Evolutionary conservation across 2,329 filamentous ascomycete genomes (phyloP).

Genomic region (Calonectria hawksworthii): DNA sequence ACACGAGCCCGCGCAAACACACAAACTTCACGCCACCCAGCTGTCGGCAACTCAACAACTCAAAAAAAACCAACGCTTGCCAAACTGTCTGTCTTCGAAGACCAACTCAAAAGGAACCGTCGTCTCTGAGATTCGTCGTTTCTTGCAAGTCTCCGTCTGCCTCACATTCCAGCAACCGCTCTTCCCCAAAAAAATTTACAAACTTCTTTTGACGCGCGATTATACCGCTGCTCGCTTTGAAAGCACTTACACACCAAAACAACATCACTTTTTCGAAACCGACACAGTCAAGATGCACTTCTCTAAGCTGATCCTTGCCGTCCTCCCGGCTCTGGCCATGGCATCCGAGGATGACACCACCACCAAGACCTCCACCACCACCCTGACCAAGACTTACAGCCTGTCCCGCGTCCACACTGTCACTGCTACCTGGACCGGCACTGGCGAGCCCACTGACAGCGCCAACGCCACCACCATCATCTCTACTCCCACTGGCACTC

Average conservation of each 20-base stretch:
- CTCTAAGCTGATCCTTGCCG: conserved; percentile 60
- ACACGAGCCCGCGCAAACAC: conserved; percentile 27
- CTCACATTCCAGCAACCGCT: background rate
- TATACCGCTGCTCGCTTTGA: conserved; percentile 37
- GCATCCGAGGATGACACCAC: conserved; percentile 55
- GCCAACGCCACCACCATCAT: conserved; percentile 48
- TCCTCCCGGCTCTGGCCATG: conserved; percentile 68
- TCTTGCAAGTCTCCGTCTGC: background rate
- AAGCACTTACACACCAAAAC: conserved; percentile 42
- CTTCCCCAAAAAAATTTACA: conserved; percentile 17
- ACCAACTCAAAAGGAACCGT: background rate
- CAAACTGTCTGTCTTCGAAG: background rate
- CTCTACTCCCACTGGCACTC: conserved; percentile 35
- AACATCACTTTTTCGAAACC: conserved; percentile 17
- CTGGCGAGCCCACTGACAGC: conserved; percentile 44
- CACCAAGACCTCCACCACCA: conserved; percentile 65
- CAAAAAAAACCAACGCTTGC: background rate
- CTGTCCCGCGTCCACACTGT: conserved; percentile 62
- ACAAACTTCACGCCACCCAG: conserved; percentile 25
- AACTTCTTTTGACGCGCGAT: conserved; percentile 28
- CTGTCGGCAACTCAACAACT: conserved; percentile 21
- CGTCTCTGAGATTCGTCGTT: conserved; percentile 21
- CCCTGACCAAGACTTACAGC: conserved; percentile 66
- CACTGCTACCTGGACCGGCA: conserved; percentile 45
- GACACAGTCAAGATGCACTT: conserved; percentile 53